Base-by-base conservation (phyloP, 2,329 filamentous ascomycete genomes). In the Graphium sp. region DNA sequence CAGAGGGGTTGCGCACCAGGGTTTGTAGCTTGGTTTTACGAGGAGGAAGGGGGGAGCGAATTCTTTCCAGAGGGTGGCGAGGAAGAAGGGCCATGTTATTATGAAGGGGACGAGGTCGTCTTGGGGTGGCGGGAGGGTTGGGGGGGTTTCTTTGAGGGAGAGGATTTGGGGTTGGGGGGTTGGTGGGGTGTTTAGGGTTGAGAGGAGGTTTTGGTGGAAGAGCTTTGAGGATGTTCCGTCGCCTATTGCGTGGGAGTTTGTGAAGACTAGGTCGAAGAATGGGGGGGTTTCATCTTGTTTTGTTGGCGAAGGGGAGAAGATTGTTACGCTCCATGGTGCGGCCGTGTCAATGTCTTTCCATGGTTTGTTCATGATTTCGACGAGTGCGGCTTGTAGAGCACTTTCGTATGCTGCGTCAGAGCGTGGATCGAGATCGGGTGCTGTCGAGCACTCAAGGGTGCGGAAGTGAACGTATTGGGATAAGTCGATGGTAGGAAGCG, bases 241-340 rank as follows among this genome's bases (percentile, higher is more conserved):
- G 15, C 53, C 52, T 12, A 71, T 46, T 1, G 54, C 49, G 36
- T 72, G 66, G 34, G 72, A 66, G 19, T 50, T 62, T 5, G 53
- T 48, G 35, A 69, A 64, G 5, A 56, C 35, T 9, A 65, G 34
- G 27, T 66, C 54, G 19, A 55, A 37, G n/a, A n/a, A n/a, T n/a
- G n/a, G n/a, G n/a, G n/a, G n/a, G n/a, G n/a, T n/a, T n/a, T n/a
- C n/a, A n/a, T n/a, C n/a, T n/a, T n/a, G n/a, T n/a, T n/a, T n/a
- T n/a, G n/a, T n/a, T n/a, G n/a, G n/a, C 5, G 45, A 38, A 4
- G 32, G 18, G 10, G 28, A 11, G 14, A 56, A 40, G 24, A 62
- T 47, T 3, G 50, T 43, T 9, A 65, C 31, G 22, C 52, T 57
- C 66, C 64, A 71, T 0, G 58, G 56, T 1, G 64, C 54, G 0